phyloP scores from a whole-genome alignment of 1,139 yeast genomes.

The Petasospora rhodanensis region DNA sequence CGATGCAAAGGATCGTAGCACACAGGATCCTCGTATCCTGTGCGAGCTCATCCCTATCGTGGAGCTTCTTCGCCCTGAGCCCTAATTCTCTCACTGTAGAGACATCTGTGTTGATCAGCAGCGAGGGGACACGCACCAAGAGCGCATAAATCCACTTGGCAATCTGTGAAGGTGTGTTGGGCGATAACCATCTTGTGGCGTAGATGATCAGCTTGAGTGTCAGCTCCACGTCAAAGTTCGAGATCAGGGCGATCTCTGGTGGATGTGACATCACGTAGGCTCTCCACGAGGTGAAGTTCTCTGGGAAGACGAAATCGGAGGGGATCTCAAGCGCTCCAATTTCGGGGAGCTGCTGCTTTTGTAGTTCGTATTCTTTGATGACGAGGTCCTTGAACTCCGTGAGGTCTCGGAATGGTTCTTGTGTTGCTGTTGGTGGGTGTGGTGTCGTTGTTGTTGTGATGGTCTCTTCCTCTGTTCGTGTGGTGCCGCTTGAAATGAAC shows the following conservation, averaged over 20 bases:
- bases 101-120: constrained; percentile 18
- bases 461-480: neutral
- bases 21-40: constrained; percentile 10
- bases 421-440: neutral
- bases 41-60: constrained; percentile 6
- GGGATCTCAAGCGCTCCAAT: constrained; percentile 15
- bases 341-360: constrained; percentile 12
- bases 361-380: constrained; percentile 9
- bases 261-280: constrained; percentile 15
- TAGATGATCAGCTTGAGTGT: constrained; percentile 19
- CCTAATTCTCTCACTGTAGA: constrained; percentile 20
- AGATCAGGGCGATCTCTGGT: constrained; percentile 14
- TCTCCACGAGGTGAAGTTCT: constrained; percentile 26
- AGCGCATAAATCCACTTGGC: constrained; percentile 20
- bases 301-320: constrained; percentile 16
- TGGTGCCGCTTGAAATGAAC: constrained; percentile 13
- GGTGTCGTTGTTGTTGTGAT: neutral
- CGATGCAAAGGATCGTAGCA: constrained; percentile 11
- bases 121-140: constrained; percentile 14
- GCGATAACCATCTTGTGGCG: constrained; percentile 19
- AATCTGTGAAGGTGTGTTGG: constrained; percentile 13
- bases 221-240: constrained; percentile 21
- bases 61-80: constrained; percentile 12
- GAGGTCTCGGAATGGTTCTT: neutral
- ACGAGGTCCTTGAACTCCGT: constrained; percentile 4